A percentile compares a stretch with the other conserved stretches of the same genome.
phyloP scores from a whole-genome alignment of 1,284 basidiomycete genomes.

The Ustilago esculenta region DNA sequence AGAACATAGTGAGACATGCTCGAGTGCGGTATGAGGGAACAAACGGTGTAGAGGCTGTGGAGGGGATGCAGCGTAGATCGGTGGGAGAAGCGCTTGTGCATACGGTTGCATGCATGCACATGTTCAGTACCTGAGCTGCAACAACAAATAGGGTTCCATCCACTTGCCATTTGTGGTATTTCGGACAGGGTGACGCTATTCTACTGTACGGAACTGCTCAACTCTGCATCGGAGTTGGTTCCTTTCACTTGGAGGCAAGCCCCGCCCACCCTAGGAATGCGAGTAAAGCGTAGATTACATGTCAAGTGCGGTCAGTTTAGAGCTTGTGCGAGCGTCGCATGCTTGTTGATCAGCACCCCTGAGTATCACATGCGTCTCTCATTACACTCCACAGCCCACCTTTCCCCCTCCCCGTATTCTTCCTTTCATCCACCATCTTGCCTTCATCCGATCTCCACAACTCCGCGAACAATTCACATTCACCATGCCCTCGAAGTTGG shows the following conservation, averaged over 20 bases:
- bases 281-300: no score
- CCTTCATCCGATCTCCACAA: no score
- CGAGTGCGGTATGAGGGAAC: no score
- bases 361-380: no score
- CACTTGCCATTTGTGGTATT: constrained; percentile 38
- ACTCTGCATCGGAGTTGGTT: constrained; percentile 12
- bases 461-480: no score
- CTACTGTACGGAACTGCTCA: no score
- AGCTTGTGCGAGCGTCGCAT: no score
- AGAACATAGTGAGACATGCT: no score
- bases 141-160: no score
- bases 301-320: not conserved
- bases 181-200: constrained; percentile 24
- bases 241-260: not conserved
- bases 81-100: constrained; percentile 25
- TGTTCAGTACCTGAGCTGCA: constrained; percentile 13
- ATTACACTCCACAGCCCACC: constrained; percentile 2
- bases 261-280: no score
- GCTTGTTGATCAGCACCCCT: not conserved
- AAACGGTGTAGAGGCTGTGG: not conserved
- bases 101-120: constrained; percentile 27
- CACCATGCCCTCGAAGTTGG: constrained; percentile 18
- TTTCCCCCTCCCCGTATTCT: no score
- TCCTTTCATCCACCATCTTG: not conserved
- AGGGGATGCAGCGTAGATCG: constrained; percentile 36